These are phyloP conservation scores for Fusarium ramigenum DNA, from an alignment of 2,329 filamentous ascomycete species.

Conservation along the genomic window DNA sequence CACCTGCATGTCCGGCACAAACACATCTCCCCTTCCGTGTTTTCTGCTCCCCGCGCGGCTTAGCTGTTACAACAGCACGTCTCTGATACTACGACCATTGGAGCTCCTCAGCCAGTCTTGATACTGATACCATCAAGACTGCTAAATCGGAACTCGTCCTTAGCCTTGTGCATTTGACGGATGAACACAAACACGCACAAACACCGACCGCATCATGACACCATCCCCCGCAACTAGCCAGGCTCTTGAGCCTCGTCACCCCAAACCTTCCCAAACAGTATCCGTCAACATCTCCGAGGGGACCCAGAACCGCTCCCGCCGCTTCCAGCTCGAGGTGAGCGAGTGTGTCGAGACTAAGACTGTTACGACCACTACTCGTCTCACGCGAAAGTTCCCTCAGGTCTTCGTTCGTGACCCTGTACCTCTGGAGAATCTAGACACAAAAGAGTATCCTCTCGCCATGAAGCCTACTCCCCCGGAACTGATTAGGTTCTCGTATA, in stretches of 20 bases:
- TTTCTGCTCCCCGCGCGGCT: neutral
- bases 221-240: conserved; percentile 49
- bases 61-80: neutral
- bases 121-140: neutral
- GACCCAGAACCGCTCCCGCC: conserved; percentile 48
- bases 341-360: conserved; percentile 75
- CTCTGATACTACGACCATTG: neutral
- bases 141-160: neutral
- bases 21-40: neutral
- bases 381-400: conserved; percentile 85
- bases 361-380: conserved; percentile 92
- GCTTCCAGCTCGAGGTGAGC: conserved; percentile 66
- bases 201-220: conserved; percentile 47
- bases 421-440: conserved; percentile 76
- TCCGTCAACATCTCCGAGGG: conserved; percentile 59
- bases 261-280: conserved; percentile 52
- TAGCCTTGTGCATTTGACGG: conserved; percentile 24
- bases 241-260: conserved; percentile 50
- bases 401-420: conserved; percentile 79
- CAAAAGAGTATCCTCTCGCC: conserved; percentile 90
- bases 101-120: neutral
- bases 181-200: conserved; percentile 24
- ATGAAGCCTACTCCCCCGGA: conserved; percentile 82
- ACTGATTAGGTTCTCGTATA: conserved; percentile 80
- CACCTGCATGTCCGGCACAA: neutral